These are phyloP conservation scores for Rhynchosporium agropyri DNA, from an alignment of 2,329 filamentous ascomycete genomes.

Conservation along the genomic window DNA sequence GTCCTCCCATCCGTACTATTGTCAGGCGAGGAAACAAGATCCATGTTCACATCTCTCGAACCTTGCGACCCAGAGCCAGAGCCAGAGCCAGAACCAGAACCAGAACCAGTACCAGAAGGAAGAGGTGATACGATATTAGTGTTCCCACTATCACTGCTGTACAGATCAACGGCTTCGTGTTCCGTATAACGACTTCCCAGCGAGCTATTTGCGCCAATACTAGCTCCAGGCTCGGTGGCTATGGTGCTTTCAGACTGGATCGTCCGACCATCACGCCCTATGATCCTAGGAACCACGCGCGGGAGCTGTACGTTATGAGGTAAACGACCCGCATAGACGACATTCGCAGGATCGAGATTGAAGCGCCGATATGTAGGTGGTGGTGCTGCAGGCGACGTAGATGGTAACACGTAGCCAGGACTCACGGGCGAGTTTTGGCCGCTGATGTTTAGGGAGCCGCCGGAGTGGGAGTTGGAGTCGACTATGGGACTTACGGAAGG, in stretches of 20 bases:
- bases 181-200: conserved; percentile 61
- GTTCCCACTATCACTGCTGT: conserved; percentile 18
- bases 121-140: conserved; percentile 14
- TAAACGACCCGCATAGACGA: conserved; percentile 58
- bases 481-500: conserved; percentile 31
- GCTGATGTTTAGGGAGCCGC: conserved; percentile 22
- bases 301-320: conserved; percentile 52
- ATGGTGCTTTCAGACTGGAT: conserved; percentile 25
- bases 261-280: conserved; percentile 38
- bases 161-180: conserved; percentile 49
- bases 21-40: conserved; percentile 9
- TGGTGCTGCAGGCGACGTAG: conserved; percentile 28
- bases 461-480: conserved; percentile 19
- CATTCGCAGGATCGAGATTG: conserved; percentile 54
- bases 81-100: neutral
- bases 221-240: neutral
- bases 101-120: neutral
- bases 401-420: conserved; percentile 26
- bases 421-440: conserved; percentile 31
- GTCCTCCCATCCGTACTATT: conserved; percentile 10
- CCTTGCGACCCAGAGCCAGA: neutral
- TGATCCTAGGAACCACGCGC: conserved; percentile 37
- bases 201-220: conserved; percentile 43
- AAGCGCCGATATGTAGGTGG: conserved; percentile 45
- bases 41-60: conserved; percentile 3